Conservation (phyloP, 345 rosid genomes). For the Citrus inodora region DNA sequence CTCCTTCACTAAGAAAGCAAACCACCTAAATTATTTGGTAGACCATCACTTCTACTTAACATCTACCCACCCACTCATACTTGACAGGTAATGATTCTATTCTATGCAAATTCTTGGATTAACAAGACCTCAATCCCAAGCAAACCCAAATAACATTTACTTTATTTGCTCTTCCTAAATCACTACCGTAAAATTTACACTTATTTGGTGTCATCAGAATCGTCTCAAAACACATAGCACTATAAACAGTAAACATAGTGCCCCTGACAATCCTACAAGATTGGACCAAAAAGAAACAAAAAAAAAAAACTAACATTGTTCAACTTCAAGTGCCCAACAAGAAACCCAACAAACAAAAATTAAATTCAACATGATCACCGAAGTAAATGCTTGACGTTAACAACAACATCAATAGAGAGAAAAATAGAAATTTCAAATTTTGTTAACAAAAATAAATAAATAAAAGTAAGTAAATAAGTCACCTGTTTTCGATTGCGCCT, state of each 20-base stretch:
- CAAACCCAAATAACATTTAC: background rate
- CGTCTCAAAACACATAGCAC: background rate
- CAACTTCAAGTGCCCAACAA: too few relatives aligned
- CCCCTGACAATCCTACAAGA: background rate
- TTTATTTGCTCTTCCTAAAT: background rate
- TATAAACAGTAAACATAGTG: too few relatives aligned
- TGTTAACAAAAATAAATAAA: background rate
- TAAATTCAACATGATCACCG: background rate
- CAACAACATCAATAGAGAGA: background rate
- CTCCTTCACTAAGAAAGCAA: background rate
- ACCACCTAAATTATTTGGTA: background rate
- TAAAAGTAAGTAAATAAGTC: background rate
- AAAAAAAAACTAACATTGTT: too few relatives aligned
- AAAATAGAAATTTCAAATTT: background rate
- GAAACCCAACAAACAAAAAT: background rate
- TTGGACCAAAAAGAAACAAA: background rate
- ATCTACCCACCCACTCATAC: background rate
- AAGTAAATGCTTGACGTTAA: background rate
- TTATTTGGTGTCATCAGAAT: background rate
- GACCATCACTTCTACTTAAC: too few relatives aligned
- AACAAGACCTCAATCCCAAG: background rate
- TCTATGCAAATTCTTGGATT: background rate
- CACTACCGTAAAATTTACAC: background rate
- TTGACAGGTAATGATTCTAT: background rate
- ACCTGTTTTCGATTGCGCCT: constrained; percentile 49